These are phyloP conservation scores for Fusarium oxysporum DNA, from an alignment of 2,329 filamentous ascomycete species.

Conservation along the genomic window DNA sequence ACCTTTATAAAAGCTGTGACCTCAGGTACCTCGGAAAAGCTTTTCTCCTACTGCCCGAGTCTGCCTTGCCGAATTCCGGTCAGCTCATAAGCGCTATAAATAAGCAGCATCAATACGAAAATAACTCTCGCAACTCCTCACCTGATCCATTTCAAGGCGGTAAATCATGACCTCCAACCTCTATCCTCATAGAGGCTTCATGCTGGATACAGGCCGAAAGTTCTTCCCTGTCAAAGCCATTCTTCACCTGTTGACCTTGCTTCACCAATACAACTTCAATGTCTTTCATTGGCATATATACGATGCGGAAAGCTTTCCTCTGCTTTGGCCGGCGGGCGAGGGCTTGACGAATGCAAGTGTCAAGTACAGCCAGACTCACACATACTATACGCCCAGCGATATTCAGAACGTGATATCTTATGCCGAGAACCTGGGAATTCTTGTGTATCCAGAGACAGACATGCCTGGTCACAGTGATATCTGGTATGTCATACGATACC, in stretches of 20 bases:
- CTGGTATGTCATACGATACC: not conserved
- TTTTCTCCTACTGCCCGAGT: not conserved
- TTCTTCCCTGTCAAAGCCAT: conserved; percentile 19
- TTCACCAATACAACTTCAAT: conserved; percentile 22
- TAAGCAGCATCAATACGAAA: not conserved
- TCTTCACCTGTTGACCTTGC: not conserved
- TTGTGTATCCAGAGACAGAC: conserved; percentile 13
- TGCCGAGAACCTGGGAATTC: not conserved
- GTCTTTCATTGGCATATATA: conserved; percentile 25
- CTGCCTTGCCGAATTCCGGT: not conserved
- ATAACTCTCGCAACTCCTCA: not conserved
- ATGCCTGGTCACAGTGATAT: conserved; percentile 20
- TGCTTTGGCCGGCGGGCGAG: not conserved
- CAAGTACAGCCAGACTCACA: not conserved
- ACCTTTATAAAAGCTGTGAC: not conserved
- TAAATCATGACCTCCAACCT: not conserved
- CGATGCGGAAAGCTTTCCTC: conserved; percentile 16
- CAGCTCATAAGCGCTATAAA: not conserved
- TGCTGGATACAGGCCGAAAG: conserved; percentile 18
- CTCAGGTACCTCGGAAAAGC: not conserved
- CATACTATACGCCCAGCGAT: not conserved
- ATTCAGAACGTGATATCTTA: not conserved
- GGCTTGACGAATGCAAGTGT: conserved; percentile 7
- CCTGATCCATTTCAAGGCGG: rapidly evolving
- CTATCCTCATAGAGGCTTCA: conserved; percentile 13